These are phyloP conservation scores for Puccinia hordei DNA, from an alignment of 1,284 basidiomycete species.

Conservation along the genomic window DNA sequence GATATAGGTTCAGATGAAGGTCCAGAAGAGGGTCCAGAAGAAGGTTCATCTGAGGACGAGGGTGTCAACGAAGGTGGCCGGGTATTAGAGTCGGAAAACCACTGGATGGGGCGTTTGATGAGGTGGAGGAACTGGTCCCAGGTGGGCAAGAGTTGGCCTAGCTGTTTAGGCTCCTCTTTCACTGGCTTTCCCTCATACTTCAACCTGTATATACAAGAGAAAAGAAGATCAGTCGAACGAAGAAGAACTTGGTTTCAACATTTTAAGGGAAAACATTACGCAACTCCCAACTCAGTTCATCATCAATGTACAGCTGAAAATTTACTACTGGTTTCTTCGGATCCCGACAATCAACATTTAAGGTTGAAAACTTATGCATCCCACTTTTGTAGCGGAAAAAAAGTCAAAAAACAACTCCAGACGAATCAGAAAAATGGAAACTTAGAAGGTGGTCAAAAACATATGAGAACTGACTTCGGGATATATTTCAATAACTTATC, in stretches of 20 bases:
- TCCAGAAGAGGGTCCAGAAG: background rate
- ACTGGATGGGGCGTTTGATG: conserved; percentile 32
- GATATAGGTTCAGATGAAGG: background rate
- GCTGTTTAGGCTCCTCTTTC: conserved; percentile 40
- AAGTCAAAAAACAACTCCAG: conserved; percentile 58
- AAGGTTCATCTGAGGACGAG: background rate
- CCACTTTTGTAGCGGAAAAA: conserved; percentile 50
- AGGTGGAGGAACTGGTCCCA: conserved; percentile 46
- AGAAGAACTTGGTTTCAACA: background rate
- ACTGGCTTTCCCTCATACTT: conserved; percentile 44
- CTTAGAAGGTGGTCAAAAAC: conserved; percentile 59
- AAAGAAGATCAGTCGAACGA: background rate
- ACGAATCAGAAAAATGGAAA: conserved; percentile 61
- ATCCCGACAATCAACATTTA: conserved; percentile 73
- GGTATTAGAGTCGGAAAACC: conserved; percentile 7
- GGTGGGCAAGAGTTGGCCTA: conserved; percentile 41
- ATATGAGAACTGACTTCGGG: conserved; percentile 51
- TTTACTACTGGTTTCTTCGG: conserved; percentile 64
- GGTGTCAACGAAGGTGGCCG: background rate
- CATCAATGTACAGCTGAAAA: conserved; percentile 66
- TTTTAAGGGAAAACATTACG: conserved; percentile 51
- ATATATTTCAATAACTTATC: conserved; percentile 69
- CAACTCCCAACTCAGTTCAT: conserved; percentile 66
- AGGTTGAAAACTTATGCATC: conserved; percentile 64
- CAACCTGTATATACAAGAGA: conserved; percentile 16